A percentile compares a stretch with the other conserved stretches of the same genome.
phyloP scores from a whole-genome alignment of 352 stramenopile genomes.

The Phytophthora parvispora region DNA sequence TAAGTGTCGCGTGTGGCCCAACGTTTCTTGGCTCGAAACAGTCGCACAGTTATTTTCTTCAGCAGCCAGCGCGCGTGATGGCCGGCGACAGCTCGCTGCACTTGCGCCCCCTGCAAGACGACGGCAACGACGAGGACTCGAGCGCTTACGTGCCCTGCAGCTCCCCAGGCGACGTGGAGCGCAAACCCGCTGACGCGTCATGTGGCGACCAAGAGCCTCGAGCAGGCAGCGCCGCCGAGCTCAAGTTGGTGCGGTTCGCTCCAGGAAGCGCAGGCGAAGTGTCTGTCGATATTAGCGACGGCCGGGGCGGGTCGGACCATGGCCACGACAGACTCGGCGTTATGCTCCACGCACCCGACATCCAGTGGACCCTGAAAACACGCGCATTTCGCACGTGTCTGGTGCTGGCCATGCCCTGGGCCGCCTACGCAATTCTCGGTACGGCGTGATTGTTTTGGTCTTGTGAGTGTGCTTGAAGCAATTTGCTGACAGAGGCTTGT shows the following conservation, averaged over 20 bases:
- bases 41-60: slow-evolving; percentile 1
- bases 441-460: slow-evolving; percentile 7
- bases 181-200: neutral
- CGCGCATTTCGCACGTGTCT: slow-evolving; percentile 65
- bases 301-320: neutral
- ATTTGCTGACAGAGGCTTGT: slow-evolving; percentile 4
- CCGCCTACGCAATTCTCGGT: slow-evolving; percentile 79
- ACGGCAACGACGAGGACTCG: slow-evolving; percentile 24
- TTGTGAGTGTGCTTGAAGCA: neutral
- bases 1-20: neutral
- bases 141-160: slow-evolving; percentile 15
- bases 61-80: slow-evolving; percentile 4
- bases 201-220: neutral
- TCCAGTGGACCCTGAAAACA: slow-evolving; percentile 30
- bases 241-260: slow-evolving; percentile 25
- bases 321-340: slow-evolving; percentile 7
- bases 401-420: slow-evolving; percentile 80
- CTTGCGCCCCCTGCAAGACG: slow-evolving; percentile 19
- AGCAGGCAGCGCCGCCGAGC: neutral
- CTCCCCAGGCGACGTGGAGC: slow-evolving; percentile 10
- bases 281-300: slow-evolving; percentile 10
- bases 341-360: slow-evolving; percentile 10
- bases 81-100: slow-evolving; percentile 5
- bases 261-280: slow-evolving; percentile 10
- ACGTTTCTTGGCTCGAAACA: slow-evolving; percentile 12